Conservation (phyloP, 805 yeast genomes). For the Candida incommunis region DNA sequence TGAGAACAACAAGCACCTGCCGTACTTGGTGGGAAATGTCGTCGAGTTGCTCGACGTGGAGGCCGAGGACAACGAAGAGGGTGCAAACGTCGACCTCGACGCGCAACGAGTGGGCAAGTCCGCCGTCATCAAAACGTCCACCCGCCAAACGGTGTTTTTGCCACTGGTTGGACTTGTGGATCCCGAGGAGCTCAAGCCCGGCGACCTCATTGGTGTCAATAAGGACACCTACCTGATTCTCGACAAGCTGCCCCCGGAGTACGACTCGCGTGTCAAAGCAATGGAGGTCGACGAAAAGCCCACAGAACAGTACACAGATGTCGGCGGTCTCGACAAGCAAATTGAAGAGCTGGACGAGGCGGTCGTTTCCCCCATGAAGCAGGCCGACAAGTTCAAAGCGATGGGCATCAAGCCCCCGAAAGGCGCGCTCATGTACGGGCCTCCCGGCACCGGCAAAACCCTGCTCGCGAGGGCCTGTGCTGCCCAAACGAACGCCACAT, state of each 20-base stretch:
- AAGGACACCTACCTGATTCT: slow-evolving; percentile 88
- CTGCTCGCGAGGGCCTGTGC: slow-evolving; percentile 97
- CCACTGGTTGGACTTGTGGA: slow-evolving; percentile 95
- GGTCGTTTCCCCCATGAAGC: slow-evolving; percentile 95
- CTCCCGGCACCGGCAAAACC: slow-evolving; percentile 99
- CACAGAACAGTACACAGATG: slow-evolving; percentile 90
- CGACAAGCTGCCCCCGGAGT: slow-evolving; percentile 93
- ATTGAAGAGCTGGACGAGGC: slow-evolving; percentile 98
- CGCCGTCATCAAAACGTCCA: slow-evolving; percentile 96
- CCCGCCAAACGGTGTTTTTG: slow-evolving; percentile 91
- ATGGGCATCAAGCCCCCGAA: slow-evolving; percentile 97
- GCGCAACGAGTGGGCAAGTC: slow-evolving; percentile 86
- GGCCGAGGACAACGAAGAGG: slow-evolving; percentile 65
- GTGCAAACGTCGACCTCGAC: slow-evolving; percentile 89
- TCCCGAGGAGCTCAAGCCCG: slow-evolving; percentile 85
- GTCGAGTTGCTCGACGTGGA: slow-evolving; percentile 88
- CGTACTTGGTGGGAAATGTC: slow-evolving; percentile 91
- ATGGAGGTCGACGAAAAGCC: slow-evolving; percentile 99
- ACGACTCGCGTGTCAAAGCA: slow-evolving; percentile 94
- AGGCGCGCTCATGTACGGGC: slow-evolving; percentile 89
- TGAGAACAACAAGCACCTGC: slow-evolving; percentile 87
- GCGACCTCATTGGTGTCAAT: slow-evolving; percentile 93
- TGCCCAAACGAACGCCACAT: slow-evolving; percentile 95
- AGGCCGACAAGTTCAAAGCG: slow-evolving; percentile 87
- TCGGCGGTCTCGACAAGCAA: slow-evolving; percentile 97